These are phyloP conservation scores for Bruguiera gymnorhiza DNA, from an alignment of 345 rosid genomes.

Conservation along the genomic window DNA sequence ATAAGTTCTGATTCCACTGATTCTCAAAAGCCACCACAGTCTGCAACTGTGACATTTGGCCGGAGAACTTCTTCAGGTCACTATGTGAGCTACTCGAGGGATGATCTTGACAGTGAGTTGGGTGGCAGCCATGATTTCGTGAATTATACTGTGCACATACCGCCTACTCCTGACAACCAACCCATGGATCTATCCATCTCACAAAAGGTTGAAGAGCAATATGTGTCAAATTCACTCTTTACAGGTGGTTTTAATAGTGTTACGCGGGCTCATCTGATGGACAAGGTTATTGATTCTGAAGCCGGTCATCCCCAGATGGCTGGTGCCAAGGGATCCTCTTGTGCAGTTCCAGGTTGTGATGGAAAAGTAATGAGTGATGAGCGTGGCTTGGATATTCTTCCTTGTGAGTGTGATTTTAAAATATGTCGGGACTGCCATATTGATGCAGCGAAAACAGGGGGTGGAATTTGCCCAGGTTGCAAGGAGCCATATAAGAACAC, in stretches of 20 bases:
- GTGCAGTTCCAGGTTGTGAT: slow-evolving; percentile 90
- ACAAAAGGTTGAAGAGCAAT: slow-evolving; percentile 95
- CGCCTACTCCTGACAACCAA: slow-evolving; percentile 95
- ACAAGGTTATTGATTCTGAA: slow-evolving; percentile 92
- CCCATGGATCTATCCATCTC: slow-evolving; percentile 89
- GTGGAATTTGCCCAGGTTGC: slow-evolving; percentile 89
- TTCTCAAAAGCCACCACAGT: slow-evolving; percentile 52
- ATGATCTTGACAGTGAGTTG: slow-evolving; percentile 88
- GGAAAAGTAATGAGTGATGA: slow-evolving; percentile 92
- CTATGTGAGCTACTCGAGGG: slow-evolving; percentile 82
- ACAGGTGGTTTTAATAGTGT: slow-evolving; percentile 90
- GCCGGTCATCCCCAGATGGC: slow-evolving; percentile 96
- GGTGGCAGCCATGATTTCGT: slow-evolving; percentile 55
- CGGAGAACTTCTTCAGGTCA: slow-evolving; percentile 82
- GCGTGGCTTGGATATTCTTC: slow-evolving; percentile 81
- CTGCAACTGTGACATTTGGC: slow-evolving; percentile 64
- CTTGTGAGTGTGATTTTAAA: slow-evolving; percentile 96
- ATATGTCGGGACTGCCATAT: slow-evolving; percentile 85
- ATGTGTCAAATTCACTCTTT: slow-evolving; percentile 87
- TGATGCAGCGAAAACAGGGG: slow-evolving; percentile 81
- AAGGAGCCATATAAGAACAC: slow-evolving; percentile 81
- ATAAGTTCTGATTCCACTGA: slow-evolving; percentile 59
- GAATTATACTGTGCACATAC: slow-evolving; percentile 86
- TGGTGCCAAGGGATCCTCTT: slow-evolving; percentile 87
- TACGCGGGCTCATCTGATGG: slow-evolving; percentile 90